Evolutionary conservation across 2,329 filamentous ascomycete species (phyloP).

Genomic region (Blastomyces gilchristii): DNA sequence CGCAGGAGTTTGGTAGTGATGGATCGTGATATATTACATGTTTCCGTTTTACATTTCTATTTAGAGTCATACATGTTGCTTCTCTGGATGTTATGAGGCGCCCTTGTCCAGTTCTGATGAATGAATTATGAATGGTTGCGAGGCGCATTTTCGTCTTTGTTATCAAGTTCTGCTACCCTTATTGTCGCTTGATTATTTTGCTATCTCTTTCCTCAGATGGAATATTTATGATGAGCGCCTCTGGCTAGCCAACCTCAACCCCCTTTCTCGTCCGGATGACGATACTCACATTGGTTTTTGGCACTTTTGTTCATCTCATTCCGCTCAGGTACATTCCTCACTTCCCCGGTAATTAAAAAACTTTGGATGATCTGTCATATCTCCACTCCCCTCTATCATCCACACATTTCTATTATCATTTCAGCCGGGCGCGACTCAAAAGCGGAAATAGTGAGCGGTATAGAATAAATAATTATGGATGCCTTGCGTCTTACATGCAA

Average conservation of each 20-base stretch:
- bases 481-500: neutral
- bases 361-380: neutral
- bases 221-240: neutral
- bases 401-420: neutral
- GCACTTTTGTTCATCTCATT: neutral
- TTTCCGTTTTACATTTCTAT: conserved; percentile 11
- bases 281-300: neutral
- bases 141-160: neutral
- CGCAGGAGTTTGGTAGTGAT: conserved; percentile 88
- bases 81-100: neutral
- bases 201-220: neutral
- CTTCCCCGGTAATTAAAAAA: neutral
- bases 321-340: neutral
- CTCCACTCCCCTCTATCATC: neutral
- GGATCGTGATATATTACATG: conserved; percentile 45
- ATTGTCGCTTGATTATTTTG: neutral
- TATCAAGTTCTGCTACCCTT: neutral
- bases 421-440: neutral
- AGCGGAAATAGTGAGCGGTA: neutral
- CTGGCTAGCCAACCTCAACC: neutral
- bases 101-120: neutral
- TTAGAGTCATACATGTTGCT: conserved; percentile 3
- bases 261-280: neutral
- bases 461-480: neutral
- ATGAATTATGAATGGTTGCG: neutral